phyloP scores from a whole-genome alignment of 345 rosid genomes.

The Nephelium lappaceum region DNA sequence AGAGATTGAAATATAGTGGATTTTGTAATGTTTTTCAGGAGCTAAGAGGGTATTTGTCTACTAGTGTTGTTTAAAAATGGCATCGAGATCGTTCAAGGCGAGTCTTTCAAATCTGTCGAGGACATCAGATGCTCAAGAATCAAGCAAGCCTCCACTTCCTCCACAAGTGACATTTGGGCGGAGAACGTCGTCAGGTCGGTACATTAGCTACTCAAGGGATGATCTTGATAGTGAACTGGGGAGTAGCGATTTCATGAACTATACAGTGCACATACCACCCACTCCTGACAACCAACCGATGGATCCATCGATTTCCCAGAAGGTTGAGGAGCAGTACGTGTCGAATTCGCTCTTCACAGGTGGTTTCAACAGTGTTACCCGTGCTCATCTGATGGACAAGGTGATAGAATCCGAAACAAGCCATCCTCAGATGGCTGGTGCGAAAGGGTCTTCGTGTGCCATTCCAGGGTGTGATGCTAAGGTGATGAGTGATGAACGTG shows the following conservation, averaged over 20 bases:
- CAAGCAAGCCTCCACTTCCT: constrained; percentile 62
- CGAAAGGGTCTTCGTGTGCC: constrained; percentile 89
- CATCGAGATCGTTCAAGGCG: constrained; percentile 63
- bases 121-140: constrained; percentile 64
- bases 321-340: constrained; percentile 97
- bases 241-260: constrained; percentile 69
- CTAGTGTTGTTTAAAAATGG: constrained; percentile 44
- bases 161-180: constrained; percentile 70
- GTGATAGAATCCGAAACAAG: constrained; percentile 86
- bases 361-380: constrained; percentile 81
- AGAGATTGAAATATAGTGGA: constrained; percentile 11
- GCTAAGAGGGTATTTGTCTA: constrained; percentile 23
- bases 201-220: constrained; percentile 86
- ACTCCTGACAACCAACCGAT: constrained; percentile 96
- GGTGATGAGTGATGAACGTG: constrained; percentile 94
- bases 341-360: constrained; percentile 94
- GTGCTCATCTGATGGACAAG: constrained; percentile 97
- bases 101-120: constrained; percentile 64
- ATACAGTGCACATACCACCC: constrained; percentile 90
- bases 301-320: constrained; percentile 91
- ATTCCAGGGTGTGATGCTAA: constrained; percentile 93
- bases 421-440: constrained; percentile 99
- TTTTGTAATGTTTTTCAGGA: constrained; percentile 42
- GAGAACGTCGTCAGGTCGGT: constrained; percentile 86
- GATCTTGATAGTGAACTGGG: constrained; percentile 94